Base-by-base conservation (phyloP, 768 basidiomycete species). In the Hypholoma sublateritium region DNA sequence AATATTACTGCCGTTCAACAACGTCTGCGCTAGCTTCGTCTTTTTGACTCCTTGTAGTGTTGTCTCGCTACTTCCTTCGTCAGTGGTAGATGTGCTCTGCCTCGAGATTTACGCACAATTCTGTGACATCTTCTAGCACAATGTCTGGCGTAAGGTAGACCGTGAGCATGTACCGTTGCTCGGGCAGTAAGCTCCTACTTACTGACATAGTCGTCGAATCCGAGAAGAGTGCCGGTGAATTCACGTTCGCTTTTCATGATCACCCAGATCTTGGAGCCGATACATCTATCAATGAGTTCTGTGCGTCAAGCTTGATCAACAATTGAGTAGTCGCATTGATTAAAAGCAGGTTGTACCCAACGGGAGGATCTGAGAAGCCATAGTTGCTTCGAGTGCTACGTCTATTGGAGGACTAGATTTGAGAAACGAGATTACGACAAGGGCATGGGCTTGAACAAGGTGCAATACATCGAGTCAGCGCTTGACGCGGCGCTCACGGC, bases 191-290 rank as follows among this genome's bases (percentile, higher is more conserved):
- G 24, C 8, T 52, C 11, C 28, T 39, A 95, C 96, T 83, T 71
- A 98, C 96, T 99, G 72, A 99, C 96, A 72, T 96, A 99, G 74
- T 99, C 96, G 70, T 99, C 96, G 65, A 99, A 99, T 2, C 96
- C 96, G 34, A 96, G 80, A 41, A 99, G 79, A 2, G 87, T 97
- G 11, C 96, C 96, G 21, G 91, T 92, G 74, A 98, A 99, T 76
- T 99, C 96, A 45, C 94, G 88, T 59, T 99, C 95, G 64, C 82
- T 88, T 77, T 98, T 98, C 93, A 97, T 98, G 70, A 98, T 86
- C 65, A 98, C 96, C 93, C 94, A 97, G 68, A 98, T 95, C 48
- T 86, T 85, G 34, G 94, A 96, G 55, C 96, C 96, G 70, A 98
- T 98, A 69, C 96, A 98, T 70, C 91, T 84, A 72, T 99, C 96